A percentile compares a stretch with the other conserved stretches of the same genome.
Conservation (phyloP, 2,329 filamentous ascomycete genomes). For the Fusarium citri region DNA sequence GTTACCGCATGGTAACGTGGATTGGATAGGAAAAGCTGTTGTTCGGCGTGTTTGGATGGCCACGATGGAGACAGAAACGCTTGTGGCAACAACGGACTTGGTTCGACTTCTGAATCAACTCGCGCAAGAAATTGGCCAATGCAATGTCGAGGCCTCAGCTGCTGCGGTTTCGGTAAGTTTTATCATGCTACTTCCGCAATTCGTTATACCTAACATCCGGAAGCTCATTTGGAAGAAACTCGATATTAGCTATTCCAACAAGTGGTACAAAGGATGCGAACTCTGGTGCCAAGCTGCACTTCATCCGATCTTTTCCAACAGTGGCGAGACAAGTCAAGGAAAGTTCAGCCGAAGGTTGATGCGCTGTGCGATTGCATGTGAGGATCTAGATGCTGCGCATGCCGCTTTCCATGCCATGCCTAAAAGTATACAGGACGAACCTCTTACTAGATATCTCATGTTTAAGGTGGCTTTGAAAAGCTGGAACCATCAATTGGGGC, state of each 20-base stretch:
- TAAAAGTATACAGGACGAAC: slow-evolving; percentile 66
- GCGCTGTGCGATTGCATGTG: slow-evolving; percentile 70
- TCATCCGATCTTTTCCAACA: slow-evolving; percentile 73
- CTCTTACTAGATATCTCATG: slow-evolving; percentile 77
- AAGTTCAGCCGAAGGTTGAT: slow-evolving; percentile 80
- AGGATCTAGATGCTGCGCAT: slow-evolving; percentile 42
- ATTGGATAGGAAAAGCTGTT: slow-evolving; percentile 76
- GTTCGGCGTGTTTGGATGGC: slow-evolving; percentile 76
- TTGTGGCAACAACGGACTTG: slow-evolving; percentile 39
- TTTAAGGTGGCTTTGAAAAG: slow-evolving; percentile 77
- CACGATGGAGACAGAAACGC: slow-evolving; percentile 58
- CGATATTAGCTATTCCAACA: slow-evolving; percentile 67
- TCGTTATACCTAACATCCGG: slow-evolving; percentile 20
- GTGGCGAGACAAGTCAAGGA: slow-evolving; percentile 72
- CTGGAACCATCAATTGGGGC: slow-evolving; percentile 68
- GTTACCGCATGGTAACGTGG: slow-evolving; percentile 58
- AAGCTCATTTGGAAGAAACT: slow-evolving; percentile 85
- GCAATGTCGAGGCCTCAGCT: slow-evolving; percentile 69
- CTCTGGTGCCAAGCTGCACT: slow-evolving; percentile 79
- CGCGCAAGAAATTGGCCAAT: slow-evolving; percentile 54
- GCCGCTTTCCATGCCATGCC: slow-evolving; percentile 68
- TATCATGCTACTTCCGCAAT: not conserved
- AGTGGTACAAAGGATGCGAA: slow-evolving; percentile 66
- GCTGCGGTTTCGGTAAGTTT: slow-evolving; percentile 73
- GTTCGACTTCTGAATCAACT: slow-evolving; percentile 51